Evolutionary conservation across 2,329 filamentous ascomycete species (phyloP), one percentile per base, ranked within the genome.

Genomic region (Orbilia brochopaga): DNA sequence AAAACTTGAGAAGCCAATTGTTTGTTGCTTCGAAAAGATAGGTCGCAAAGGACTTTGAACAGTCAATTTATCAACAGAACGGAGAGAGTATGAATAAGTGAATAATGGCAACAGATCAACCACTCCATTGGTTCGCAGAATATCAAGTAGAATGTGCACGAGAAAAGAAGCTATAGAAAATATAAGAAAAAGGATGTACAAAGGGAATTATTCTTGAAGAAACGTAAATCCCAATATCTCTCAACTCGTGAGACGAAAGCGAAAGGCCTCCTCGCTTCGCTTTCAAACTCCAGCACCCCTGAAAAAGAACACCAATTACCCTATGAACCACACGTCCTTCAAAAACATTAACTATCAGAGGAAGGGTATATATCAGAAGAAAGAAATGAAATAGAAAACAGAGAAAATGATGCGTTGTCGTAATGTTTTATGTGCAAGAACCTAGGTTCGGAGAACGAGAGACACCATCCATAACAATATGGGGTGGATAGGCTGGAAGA

Each of bases 281-380:
- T 64, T 70, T 70, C 59, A 70, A 70, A 70, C 66, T 64, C 66
- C 66, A 54, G 58, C 59, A 50, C 66, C 37, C n/a, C 37, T 32
- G 58, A 60, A 60, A 59, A 58, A 64, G 59, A 65, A 66, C 55
- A 65, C 61, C 62, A 37, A 52, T 73, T 66, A 58, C 56, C 56
- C 69, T 53, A 53, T 56, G 62, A 67, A 72, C 65, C 60, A 55
- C 57, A 54, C 59, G 60, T 50, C 53, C 58, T 42, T 42, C 53
- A 65, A 64, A 60, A 64, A 57, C 60, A 66, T 64, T 64, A 73
- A 61, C 56, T 44, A 55, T 64, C 56, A 50, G 40, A 65, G 44
- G 63, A 48, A 57, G 58, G 65, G 55, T 65, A 51, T 73, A 61
- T 61, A 64, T 50, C 23, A 58, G 53, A 69, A 62, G 44, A 53